Evolutionary conservation across 2,329 filamentous ascomycete genomes (phyloP).

Genomic region (Aspergillus quadrilineatus): DNA sequence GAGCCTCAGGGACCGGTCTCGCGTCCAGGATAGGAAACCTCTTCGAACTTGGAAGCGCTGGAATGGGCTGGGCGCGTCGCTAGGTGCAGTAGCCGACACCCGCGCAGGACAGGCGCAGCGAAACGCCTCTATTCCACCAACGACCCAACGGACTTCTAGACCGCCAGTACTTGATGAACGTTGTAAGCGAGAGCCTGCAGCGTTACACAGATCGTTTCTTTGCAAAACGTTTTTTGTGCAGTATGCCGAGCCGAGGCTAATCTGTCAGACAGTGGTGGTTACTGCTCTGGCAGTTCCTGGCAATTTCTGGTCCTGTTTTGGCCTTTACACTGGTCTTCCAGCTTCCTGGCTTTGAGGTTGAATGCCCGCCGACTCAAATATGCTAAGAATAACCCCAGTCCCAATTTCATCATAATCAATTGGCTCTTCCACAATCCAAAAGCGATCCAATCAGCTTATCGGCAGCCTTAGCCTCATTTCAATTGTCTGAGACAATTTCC

Average conservation of each 20-base stretch:
- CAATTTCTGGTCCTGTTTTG: neutral
- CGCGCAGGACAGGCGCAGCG: neutral
- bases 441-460: neutral
- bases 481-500: neutral
- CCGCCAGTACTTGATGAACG: neutral
- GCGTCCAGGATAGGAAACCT: neutral
- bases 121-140: neutral
- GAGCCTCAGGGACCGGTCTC: constrained; percentile 9
- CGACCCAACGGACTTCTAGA: neutral
- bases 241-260: neutral
- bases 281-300: neutral
- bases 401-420: neutral
- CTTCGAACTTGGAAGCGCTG: constrained; percentile 4
- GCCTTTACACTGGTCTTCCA: neutral
- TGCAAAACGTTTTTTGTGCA: neutral
- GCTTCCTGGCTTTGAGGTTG: neutral
- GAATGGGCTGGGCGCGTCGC: neutral
- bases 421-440: neutral
- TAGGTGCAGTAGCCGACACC: neutral
- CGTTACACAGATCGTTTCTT: neutral
- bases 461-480: neutral
- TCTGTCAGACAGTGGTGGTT: neutral
- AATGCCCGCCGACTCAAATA: neutral
- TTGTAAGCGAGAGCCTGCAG: neutral
- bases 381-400: constrained; percentile 5